Evolutionary conservation across 257 asterid genomes (phyloP).

Genomic region (Eucommia ulmoides): DNA sequence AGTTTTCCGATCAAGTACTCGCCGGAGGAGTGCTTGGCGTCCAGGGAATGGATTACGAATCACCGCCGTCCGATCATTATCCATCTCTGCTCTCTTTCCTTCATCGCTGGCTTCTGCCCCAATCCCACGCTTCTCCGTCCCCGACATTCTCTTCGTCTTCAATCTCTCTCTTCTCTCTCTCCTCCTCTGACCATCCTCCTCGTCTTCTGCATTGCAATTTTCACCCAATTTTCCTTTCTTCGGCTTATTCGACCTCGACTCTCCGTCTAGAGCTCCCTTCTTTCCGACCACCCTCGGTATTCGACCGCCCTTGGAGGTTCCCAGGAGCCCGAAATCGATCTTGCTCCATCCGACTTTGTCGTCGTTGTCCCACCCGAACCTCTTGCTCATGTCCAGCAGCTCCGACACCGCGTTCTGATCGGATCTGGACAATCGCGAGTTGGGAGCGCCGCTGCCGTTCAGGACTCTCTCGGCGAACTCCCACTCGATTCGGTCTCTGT

Average conservation of each 20-base stretch:
- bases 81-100: background rate
- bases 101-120: background rate
- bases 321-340: background rate
- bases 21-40: slow-evolving; percentile 37
- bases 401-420: slow-evolving; percentile 29
- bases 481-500: slow-evolving; percentile 80
- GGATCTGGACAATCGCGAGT: slow-evolving; percentile 5
- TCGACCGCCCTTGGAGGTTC: slow-evolving; percentile 43
- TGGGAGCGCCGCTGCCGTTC: slow-evolving; percentile 32
- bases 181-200: slow-evolving; percentile 19
- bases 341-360: background rate
- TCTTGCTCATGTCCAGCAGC: slow-evolving; percentile 7
- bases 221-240: no score
- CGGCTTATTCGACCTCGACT: no score
- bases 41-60: slow-evolving; percentile 47
- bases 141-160: slow-evolving; percentile 14
- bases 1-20: slow-evolving; percentile 10
- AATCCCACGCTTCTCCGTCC: slow-evolving; percentile 4
- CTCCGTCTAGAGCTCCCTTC: slow-evolving; percentile 1
- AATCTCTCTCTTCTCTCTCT: slow-evolving; percentile 40
- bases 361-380: background rate
- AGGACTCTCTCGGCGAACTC: slow-evolving; percentile 64
- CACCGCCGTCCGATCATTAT: background rate
- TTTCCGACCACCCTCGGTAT: slow-evolving; percentile 38
- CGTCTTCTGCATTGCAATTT: slow-evolving; percentile 1